Evolutionary conservation across 2,329 filamentous ascomycete genomes (phyloP).

Genomic region (Davidsoniella virescens): DNA sequence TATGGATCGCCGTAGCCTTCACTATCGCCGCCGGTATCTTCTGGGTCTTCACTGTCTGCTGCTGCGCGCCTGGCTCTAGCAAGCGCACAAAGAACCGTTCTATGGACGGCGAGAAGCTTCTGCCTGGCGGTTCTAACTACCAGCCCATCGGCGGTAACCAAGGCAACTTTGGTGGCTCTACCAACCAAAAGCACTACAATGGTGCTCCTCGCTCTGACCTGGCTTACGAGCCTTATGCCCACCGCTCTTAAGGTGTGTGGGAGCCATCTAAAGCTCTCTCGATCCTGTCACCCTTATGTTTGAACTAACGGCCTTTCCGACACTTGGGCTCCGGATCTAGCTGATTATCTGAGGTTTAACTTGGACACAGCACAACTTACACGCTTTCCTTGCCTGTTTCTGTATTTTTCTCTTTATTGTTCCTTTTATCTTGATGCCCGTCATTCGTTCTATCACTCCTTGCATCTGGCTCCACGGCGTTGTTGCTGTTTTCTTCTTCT

Average conservation of each 20-base stretch:
- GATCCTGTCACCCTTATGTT: conserved; percentile 1
- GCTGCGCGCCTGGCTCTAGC: conserved; percentile 45
- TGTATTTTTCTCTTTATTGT: not conserved
- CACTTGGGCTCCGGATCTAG: not conserved
- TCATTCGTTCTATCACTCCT: conserved; percentile 1
- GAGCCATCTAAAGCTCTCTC: not conserved
- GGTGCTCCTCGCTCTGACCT: conserved; percentile 30
- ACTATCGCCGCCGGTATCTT: conserved; percentile 63
- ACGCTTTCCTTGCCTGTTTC: not conserved
- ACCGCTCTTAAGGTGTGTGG: conserved; percentile 28
- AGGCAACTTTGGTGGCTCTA: conserved; percentile 15
- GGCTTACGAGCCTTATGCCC: conserved; percentile 49
- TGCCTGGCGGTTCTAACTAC: conserved; percentile 19
- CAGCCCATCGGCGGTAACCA: conserved; percentile 24
- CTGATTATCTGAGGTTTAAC: no score
- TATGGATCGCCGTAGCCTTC: conserved; percentile 70
- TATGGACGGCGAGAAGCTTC: conserved; percentile 22
- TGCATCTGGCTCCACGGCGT: not conserved
- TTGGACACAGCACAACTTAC: no score
- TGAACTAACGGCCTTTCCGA: conserved; percentile 7
- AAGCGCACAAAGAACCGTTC: conserved; percentile 28
- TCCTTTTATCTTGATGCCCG: not conserved
- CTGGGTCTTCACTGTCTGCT: conserved; percentile 87
- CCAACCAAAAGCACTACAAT: conserved; percentile 22
- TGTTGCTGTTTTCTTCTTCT: conserved; percentile 3